A percentile compares a stretch with the other conserved stretches of the same genome.
Evolutionary conservation across 306 rosid species (phyloP).

Genomic region (Sechiopsis laciniata): DNA sequence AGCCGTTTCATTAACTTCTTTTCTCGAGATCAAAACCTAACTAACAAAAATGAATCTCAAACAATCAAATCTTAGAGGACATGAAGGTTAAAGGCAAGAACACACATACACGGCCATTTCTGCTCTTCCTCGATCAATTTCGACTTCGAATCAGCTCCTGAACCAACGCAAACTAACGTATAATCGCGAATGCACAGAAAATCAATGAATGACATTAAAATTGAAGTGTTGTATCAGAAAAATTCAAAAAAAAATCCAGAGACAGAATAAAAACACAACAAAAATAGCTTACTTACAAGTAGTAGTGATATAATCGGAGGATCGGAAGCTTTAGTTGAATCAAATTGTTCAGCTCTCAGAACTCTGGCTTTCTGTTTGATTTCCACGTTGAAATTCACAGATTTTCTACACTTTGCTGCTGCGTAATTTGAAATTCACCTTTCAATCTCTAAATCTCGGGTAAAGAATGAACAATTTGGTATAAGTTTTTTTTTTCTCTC

Average conservation of each 20-base stretch:
- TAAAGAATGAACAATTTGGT: not conserved
- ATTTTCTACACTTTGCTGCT: conserved; percentile 5
- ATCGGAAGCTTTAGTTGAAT: not conserved
- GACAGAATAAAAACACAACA: not conserved
- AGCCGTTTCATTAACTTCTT: not conserved
- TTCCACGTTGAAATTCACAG: conserved; percentile 3
- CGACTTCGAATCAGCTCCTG: conserved; percentile 16
- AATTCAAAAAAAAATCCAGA: not conserved
- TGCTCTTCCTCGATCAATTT: conserved; percentile 9
- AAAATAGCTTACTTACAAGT: not conserved
- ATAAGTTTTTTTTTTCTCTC: not conserved
- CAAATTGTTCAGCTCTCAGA: not conserved
- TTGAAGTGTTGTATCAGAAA: not conserved
- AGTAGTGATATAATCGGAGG: conserved; percentile 1
- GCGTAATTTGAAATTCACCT: not conserved
- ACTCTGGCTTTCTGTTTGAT: conserved; percentile 6
- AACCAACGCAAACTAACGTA: conserved; percentile 2
- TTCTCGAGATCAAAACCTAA: not conserved
- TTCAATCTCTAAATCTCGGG: not conserved
- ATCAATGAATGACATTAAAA: not conserved
- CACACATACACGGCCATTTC: conserved; percentile 24
- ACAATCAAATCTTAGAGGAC: not conserved
- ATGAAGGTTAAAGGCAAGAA: conserved; percentile 9
- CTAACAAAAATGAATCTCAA: not conserved
- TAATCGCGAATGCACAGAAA: not conserved